A percentile compares a stretch with the other conserved stretches of the same genome.
Evolutionary conservation across 2,329 filamentous ascomycete genomes (phyloP).

Genomic region (Sclerotinia nivalis): DNA sequence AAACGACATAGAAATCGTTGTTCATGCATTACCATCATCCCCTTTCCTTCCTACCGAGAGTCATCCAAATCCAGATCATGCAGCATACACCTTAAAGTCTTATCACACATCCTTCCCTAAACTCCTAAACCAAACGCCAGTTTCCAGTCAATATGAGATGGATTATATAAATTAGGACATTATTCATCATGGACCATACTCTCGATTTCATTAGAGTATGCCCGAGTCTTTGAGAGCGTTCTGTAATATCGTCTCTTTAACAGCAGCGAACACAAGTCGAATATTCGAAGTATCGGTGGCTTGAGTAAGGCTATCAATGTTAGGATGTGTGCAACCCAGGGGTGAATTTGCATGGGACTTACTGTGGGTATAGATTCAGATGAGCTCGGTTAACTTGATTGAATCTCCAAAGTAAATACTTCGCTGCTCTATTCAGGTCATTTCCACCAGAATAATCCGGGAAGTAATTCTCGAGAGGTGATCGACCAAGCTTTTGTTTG

Average conservation of each 20-base stretch:
- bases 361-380: constrained; percentile 97
- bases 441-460: constrained; percentile 97
- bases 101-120: constrained; percentile 36
- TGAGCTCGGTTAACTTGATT: constrained; percentile 98
- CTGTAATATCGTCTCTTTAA: constrained; percentile 98
- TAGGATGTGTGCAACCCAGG: constrained; percentile 25
- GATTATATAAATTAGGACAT: constrained; percentile 32
- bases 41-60: constrained; percentile 20
- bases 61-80: constrained; percentile 27
- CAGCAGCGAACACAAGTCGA: constrained; percentile 92
- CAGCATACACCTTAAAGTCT: constrained; percentile 28
- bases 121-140: constrained; percentile 37
- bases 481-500: constrained; percentile 87
- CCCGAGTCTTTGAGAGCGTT: constrained; percentile 98
- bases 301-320: constrained; percentile 78
- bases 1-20: constrained; percentile 16
- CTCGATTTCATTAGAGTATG: constrained; percentile 66
- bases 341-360: constrained; percentile 46
- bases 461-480: constrained; percentile 91
- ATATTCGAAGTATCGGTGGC: constrained; percentile 99
- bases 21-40: constrained; percentile 25
- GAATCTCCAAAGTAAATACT: constrained; percentile 97
- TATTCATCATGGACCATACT: constrained; percentile 29
- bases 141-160: constrained; percentile 31
- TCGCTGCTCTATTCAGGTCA: constrained; percentile 96